Evolutionary conservation across 176 grass and related monocot genomes (phyloP), one percentile per base, ranked within the genome.

Genomic region (Areca catechu): DNA sequence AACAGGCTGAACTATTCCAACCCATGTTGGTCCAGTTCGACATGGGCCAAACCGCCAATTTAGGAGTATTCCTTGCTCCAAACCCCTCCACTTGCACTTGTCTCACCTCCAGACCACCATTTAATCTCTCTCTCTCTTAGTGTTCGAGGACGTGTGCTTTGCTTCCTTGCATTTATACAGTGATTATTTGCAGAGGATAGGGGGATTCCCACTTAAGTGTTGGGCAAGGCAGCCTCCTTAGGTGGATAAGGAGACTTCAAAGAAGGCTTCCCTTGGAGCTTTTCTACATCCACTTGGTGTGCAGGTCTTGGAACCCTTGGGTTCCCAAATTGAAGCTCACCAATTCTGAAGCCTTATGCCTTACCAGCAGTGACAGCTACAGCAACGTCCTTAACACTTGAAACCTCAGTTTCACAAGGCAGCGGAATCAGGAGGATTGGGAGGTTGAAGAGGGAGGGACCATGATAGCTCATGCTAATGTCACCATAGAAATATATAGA

Each of bases 331-430:
- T 96, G 58, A 96, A 90, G 77, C 64, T 90, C 74, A 79, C 77
- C 9, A 76, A 70, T 56, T 89, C 83, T 16, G 86, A 86, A 70
- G 86, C 86, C 19, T 87, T 96, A 63, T 96, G 91, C 65, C 91
- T 86, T 58, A 61, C 80, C 17, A 54, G 34, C 55, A 83, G 91
- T 3, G 77, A 63, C 16, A 77, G 56, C 53, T 90, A 83, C 60
- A 68, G 83, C 15, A 77, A 87, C 48, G 77, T 96, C 19, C 91
- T 96, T 27, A 75, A 90, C 25, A 90, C 24, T 25, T 25, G 24
- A 25, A 25, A 25, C 24, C 24, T 4, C 0, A 25, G 24, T 25
- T n/a, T 25, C 24, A 25, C 24, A 25, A 25, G 24, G 24, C 24
- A 25, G 24, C 24, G 24, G 24, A 25, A 25, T 25, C 24, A 25